phyloP scores from a whole-genome alignment of 768 basidiomycete genomes.

The Podaxis pistillaris region DNA sequence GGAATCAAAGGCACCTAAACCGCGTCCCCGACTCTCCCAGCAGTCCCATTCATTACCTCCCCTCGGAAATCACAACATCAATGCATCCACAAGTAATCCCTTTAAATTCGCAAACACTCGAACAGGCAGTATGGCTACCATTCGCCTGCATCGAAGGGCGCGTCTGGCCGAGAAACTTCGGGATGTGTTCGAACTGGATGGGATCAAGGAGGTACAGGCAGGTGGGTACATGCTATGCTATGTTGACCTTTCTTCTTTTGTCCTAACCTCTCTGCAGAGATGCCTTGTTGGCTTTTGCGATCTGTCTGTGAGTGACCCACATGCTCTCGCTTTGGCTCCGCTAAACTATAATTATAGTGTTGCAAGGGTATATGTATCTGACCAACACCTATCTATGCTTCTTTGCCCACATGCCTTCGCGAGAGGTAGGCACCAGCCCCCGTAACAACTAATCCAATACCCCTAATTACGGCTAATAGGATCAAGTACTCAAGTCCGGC shows the following conservation, averaged over 20 bases:
- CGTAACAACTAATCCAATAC: neutral
- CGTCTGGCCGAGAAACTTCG: constrained; percentile 84
- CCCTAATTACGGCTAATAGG: constrained; percentile 42
- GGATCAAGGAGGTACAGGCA: constrained; percentile 81
- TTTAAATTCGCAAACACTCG: constrained; percentile 34
- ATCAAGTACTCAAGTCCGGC: constrained; percentile 91
- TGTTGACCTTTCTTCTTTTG: neutral
- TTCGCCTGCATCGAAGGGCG: constrained; percentile 63
- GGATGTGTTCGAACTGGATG: constrained; percentile 82
- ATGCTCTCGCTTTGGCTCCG: neutral
- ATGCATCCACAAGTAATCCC: constrained; percentile 15
- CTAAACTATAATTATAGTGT: constrained; percentile 45
- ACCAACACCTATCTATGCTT: constrained; percentile 94
- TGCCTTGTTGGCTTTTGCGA: constrained; percentile 92
- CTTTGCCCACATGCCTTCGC: constrained; percentile 90
- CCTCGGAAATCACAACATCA: constrained; percentile 1
- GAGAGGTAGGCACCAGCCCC: constrained; percentile 58
- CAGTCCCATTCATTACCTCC: constrained; percentile 15
- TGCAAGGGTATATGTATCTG: constrained; percentile 97
- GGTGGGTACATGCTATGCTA: constrained; percentile 42
- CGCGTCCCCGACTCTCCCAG: constrained; percentile 20
- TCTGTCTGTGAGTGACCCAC: constrained; percentile 69
- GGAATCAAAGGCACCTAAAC: constrained; percentile 41
- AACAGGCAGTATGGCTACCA: constrained; percentile 69
- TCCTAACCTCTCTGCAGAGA: constrained; percentile 47